Evolutionary conservation across 1,284 basidiomycete species (phyloP).

Genomic region (Neolentinus lepideus): DNA sequence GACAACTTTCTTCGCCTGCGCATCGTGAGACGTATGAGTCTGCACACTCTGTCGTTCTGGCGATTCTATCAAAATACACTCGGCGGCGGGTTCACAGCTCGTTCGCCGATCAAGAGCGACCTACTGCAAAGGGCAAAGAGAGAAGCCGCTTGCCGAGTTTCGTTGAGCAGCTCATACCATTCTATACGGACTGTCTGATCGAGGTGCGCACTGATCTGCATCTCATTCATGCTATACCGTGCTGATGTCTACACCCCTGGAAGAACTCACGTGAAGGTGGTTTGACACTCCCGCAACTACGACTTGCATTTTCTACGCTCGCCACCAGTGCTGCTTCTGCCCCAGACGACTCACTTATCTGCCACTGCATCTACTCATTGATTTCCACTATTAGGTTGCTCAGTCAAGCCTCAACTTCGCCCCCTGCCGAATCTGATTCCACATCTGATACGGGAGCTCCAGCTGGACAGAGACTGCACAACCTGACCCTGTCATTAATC

Average conservation of each 20-base stretch:
- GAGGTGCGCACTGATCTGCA: conserved; percentile 36
- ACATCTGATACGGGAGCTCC: conserved; percentile 6
- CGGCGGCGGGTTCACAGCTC: conserved; percentile 24
- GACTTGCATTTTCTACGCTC: conserved; percentile 59
- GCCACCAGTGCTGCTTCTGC: conserved; percentile 45
- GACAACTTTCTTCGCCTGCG: conserved; percentile 45
- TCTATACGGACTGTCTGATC: conserved; percentile 57
- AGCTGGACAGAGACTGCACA: conserved; percentile 34
- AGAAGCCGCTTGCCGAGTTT: conserved; percentile 20
- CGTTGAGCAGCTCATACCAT: conserved; percentile 53
- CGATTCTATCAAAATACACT: conserved; percentile 56
- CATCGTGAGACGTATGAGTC: conserved; percentile 69
- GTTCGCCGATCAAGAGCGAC: background rate
- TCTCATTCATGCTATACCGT: background rate
- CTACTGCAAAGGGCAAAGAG: conserved; percentile 3
- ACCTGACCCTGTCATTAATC: conserved; percentile 50
- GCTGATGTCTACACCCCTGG: background rate
- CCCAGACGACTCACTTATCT: conserved; percentile 37
- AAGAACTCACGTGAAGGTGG: conserved; percentile 59
- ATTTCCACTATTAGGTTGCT: conserved; percentile 30
- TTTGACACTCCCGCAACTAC: conserved; percentile 51
- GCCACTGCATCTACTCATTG: conserved; percentile 53
- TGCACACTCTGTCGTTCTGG: conserved; percentile 66
- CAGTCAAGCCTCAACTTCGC: background rate
- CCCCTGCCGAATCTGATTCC: background rate